Evolutionary conservation across 139 green algal genomes (phyloP), one percentile per base, ranked within the genome.

Genomic region (Tetradesmus lagerheimii): DNA sequence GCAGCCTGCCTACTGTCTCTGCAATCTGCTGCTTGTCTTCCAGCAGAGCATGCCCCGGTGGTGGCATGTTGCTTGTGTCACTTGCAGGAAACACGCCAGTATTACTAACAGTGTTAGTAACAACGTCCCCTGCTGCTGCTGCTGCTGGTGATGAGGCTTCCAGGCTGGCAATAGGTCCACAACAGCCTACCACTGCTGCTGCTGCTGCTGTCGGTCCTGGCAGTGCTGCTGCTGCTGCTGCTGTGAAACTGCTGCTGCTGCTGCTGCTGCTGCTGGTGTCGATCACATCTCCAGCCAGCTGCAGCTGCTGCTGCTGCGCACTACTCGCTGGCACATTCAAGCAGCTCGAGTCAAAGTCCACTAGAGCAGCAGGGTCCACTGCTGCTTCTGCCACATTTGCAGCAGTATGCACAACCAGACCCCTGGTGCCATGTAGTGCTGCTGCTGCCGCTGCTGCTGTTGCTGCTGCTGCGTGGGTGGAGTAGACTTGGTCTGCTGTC

Each of bases 281-380:
- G 34, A 8, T 12, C 1, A 5, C n/a, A 45, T 20, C 35, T 23
- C 1, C 20, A n/a, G 34, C 75, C 35, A n/a, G 75, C 75, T n/a
- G 75, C 75, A 31, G 75, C 75, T n/a, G 75, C 75, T 80, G 75
- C 75, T n/a, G 35, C 34, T 39, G n/a, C 67, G 31, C 14, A 38
- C 67, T 78, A 11, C 31, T 37, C 16, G n/a, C 67, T 5, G 67
- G n/a, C 67, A 78, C n/a, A 38, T 37, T 78, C 67, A 78, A 41
- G 31, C n/a, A 39, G n/a, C n/a, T 39, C 1, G 34, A 80, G 41
- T 84, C 78, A 66, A 84, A 84, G 78, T 84, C 78, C 20, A 84
- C 78, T 11, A 84, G 41, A 64, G 78, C 78, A 66, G 78, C 78
- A 84, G 78, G 78, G 20, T 84, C 78, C 2, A 66, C 39, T 5